Conservation (phyloP, 768 basidiomycete genomes). For the Trametes cinnabarina region DNA sequence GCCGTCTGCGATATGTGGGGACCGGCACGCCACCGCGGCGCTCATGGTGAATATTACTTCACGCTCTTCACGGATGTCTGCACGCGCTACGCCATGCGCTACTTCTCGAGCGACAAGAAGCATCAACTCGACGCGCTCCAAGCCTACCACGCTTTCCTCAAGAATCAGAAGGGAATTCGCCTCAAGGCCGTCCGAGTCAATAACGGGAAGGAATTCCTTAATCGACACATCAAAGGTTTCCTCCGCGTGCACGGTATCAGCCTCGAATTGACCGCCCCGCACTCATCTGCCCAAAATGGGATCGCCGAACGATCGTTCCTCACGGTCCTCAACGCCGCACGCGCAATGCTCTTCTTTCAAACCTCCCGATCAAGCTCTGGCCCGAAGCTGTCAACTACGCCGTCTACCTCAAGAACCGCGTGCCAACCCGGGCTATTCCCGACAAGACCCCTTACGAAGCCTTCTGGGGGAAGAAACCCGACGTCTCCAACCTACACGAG, state of each 20-base stretch:
- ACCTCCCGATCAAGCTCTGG: conserved; percentile 40
- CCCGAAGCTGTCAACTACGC: conserved; percentile 36
- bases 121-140: not conserved
- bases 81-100: not conserved
- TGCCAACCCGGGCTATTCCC: conserved; percentile 20
- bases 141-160: conserved; percentile 1
- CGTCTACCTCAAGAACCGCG: conserved; percentile 38
- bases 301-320: conserved; percentile 21
- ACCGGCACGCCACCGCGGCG: not conserved
- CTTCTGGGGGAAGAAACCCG: conserved; percentile 18
- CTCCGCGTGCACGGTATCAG: not conserved
- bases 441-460: conserved; percentile 22
- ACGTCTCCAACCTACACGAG: conserved; percentile 17
- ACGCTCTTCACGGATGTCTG: not conserved
- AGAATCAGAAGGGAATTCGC: conserved; percentile 29
- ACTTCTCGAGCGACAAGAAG: not conserved
- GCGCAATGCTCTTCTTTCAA: conserved; percentile 19
- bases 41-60: not conserved
- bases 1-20: conserved; percentile 4
- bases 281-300: conserved; percentile 29
- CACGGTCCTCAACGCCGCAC: not conserved
- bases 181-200: conserved; percentile 41
- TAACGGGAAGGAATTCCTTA: conserved; percentile 1
- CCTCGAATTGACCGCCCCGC: not conserved
- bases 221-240: not conserved